phyloP scores from a whole-genome alignment of 2,329 filamentous ascomycete species.

The Fusarium palustre region DNA sequence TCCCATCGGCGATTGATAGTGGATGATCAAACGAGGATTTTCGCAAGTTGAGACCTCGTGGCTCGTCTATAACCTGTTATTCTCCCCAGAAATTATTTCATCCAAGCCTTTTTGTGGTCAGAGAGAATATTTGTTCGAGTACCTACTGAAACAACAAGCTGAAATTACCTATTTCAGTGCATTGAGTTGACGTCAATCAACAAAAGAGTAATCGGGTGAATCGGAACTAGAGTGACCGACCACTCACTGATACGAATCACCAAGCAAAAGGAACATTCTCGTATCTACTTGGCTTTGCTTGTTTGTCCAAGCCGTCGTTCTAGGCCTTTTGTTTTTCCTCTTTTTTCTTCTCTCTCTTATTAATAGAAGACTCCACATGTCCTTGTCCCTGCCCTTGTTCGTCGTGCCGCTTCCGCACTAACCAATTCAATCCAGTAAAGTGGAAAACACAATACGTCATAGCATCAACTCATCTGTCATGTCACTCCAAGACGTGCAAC shows the following conservation, averaged over 20 bases:
- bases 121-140: not conserved
- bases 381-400: not conserved
- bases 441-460: constrained; percentile 32
- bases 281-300: constrained; percentile 11
- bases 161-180: not conserved
- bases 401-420: constrained; percentile 16
- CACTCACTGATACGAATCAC: not conserved
- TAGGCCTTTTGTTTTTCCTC: not conserved
- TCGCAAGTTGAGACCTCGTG: constrained; percentile 4
- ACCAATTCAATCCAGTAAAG: constrained; percentile 5
- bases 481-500: constrained; percentile 16
- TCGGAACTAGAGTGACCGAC: constrained; percentile 13
- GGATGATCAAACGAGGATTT: constrained; percentile 2
- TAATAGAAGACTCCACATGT: constrained; percentile 3
- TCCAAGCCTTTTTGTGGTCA: constrained; percentile 7
- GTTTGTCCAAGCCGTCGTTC: not conserved
- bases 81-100: constrained; percentile 4
- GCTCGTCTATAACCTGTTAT: constrained; percentile 29
- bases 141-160: not conserved
- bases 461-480: constrained; percentile 6
- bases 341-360: not conserved
- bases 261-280: constrained; percentile 22
- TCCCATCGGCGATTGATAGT: constrained; percentile 26
- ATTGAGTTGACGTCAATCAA: constrained; percentile 41
- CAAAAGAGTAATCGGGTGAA: constrained; percentile 23